Percentiles rank a stretch among this genome's conserved stretches.
Evolutionary conservation across 345 rosid species (phyloP).

Genomic region (Populus deltoides): DNA sequence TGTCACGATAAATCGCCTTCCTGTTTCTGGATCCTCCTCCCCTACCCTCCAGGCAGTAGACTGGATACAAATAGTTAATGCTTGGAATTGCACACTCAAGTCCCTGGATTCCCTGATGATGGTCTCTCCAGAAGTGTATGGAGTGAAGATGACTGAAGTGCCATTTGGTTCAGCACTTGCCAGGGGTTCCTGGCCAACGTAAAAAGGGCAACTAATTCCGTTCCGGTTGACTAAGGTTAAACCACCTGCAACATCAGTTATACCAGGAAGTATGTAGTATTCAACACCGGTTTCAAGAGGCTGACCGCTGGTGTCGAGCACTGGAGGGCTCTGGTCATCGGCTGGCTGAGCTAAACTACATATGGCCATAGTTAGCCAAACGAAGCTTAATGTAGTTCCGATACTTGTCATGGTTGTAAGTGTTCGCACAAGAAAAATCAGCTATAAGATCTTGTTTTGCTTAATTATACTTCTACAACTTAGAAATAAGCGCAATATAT

Average conservation of each 20-base stretch:
- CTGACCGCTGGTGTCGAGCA: slow-evolving; percentile 24
- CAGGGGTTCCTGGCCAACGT: slow-evolving; percentile 10
- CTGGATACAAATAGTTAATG: slow-evolving; percentile 3
- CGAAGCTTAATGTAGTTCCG: too few species aligned
- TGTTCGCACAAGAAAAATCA: too few species aligned
- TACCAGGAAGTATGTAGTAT: slow-evolving; percentile 18
- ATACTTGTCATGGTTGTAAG: too few species aligned
- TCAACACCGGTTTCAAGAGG: slow-evolving; percentile 13
- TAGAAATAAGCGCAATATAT: too few species aligned
- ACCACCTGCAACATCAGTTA: slow-evolving; percentile 16
- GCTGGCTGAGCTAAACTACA: slow-evolving; percentile 3
- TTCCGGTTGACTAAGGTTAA: slow-evolving; percentile 18
- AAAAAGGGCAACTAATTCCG: slow-evolving; percentile 15
- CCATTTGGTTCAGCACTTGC: not conserved
- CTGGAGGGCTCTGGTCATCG: not conserved
- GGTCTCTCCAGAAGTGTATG: slow-evolving; percentile 14
- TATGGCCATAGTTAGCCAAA: too few species aligned
- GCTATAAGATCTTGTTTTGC: too few species aligned
- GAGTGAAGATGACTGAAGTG: slow-evolving; percentile 12
- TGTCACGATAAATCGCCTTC: slow-evolving; percentile 18
- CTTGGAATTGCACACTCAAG: slow-evolving; percentile 20
- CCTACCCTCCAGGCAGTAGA: slow-evolving; percentile 20
- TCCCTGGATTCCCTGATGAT: slow-evolving; percentile 22
- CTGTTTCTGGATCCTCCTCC: not conserved
- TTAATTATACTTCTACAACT: too few species aligned